Percentiles rank a stretch among this genome's conserved stretches.
These are phyloP conservation scores for Annulohypoxylon truncatum DNA, from an alignment of 2,329 filamentous ascomycete genomes.

Conservation along the genomic window DNA sequence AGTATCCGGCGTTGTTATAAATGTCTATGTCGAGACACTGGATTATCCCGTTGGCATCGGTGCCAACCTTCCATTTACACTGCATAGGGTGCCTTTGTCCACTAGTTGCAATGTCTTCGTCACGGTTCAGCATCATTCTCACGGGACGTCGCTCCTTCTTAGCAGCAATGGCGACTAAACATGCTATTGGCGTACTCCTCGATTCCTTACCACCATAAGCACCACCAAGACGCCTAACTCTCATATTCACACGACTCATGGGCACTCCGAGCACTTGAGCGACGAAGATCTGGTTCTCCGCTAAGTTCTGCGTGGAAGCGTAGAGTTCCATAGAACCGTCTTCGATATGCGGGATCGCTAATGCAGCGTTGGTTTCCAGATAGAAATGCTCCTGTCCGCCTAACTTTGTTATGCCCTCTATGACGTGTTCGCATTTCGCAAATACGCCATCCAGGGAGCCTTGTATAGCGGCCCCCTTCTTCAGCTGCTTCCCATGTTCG, in stretches of 20 bases:
- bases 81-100: slow-evolving; percentile 94
- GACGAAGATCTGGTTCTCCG: slow-evolving; percentile 88
- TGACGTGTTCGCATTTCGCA: slow-evolving; percentile 78
- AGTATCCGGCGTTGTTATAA: slow-evolving; percentile 90
- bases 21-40: slow-evolving; percentile 88
- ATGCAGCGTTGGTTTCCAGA: slow-evolving; percentile 85
- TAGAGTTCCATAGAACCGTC: slow-evolving; percentile 94
- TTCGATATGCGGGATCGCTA: slow-evolving; percentile 86
- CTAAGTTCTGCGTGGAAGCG: slow-evolving; percentile 89
- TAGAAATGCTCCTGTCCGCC: slow-evolving; percentile 98
- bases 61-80: slow-evolving; percentile 86
- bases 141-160: slow-evolving; percentile 84
- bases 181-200: slow-evolving; percentile 81
- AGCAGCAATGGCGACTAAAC: slow-evolving; percentile 83
- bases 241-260: slow-evolving; percentile 87
- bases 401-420: slow-evolving; percentile 83
- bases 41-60: slow-evolving; percentile 89
- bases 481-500: slow-evolving; percentile 81
- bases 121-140: slow-evolving; percentile 91
- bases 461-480: slow-evolving; percentile 70
- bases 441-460: slow-evolving; percentile 71
- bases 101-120: slow-evolving; percentile 91
- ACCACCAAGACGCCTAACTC: slow-evolving; percentile 89
- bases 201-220: slow-evolving; percentile 96
- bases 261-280: slow-evolving; percentile 83